Evolutionary conservation across 2,329 filamentous ascomycete genomes (phyloP).

Genomic region (Fusarium albosuccineum): DNA sequence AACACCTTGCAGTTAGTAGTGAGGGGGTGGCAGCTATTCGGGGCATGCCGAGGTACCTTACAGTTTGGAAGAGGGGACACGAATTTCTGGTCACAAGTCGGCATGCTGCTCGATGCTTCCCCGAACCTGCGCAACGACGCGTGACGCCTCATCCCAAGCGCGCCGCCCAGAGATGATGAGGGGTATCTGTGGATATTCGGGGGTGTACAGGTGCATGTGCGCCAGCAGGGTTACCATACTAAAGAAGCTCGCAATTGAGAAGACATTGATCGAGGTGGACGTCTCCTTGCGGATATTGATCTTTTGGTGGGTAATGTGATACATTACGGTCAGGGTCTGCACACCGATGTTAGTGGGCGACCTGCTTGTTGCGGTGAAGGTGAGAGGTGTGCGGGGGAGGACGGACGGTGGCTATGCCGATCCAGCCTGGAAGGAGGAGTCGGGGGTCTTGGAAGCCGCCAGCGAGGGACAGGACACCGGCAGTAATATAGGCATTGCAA

Average conservation of each 20-base stretch:
- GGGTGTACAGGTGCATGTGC: slow-evolving; percentile 73
- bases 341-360: slow-evolving; percentile 11
- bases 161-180: slow-evolving; percentile 59
- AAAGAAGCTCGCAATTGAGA: slow-evolving; percentile 81
- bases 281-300: slow-evolving; percentile 86
- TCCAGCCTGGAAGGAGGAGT: slow-evolving; percentile 81
- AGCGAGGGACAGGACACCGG: slow-evolving; percentile 76
- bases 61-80: background rate
- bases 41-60: background rate
- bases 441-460: slow-evolving; percentile 78
- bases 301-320: slow-evolving; percentile 82
- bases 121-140: slow-evolving; percentile 47
- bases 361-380: slow-evolving; percentile 8
- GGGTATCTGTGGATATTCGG: slow-evolving; percentile 72
- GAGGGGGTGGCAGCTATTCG: background rate
- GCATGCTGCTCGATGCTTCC: slow-evolving; percentile 49
- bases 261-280: slow-evolving; percentile 80
- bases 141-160: slow-evolving; percentile 53
- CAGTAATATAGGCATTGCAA: slow-evolving; percentile 81
- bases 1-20: slow-evolving; percentile 2
- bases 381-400: slow-evolving; percentile 11
- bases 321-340: slow-evolving; percentile 78
- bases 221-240: slow-evolving; percentile 78
- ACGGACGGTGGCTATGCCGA: slow-evolving; percentile 77
- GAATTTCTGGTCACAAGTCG: slow-evolving; percentile 42